Evolutionary conservation across 78 protist genomes (phyloP), one percentile per base, ranked within the genome.

Genomic region (Guillardia theta): DNA sequence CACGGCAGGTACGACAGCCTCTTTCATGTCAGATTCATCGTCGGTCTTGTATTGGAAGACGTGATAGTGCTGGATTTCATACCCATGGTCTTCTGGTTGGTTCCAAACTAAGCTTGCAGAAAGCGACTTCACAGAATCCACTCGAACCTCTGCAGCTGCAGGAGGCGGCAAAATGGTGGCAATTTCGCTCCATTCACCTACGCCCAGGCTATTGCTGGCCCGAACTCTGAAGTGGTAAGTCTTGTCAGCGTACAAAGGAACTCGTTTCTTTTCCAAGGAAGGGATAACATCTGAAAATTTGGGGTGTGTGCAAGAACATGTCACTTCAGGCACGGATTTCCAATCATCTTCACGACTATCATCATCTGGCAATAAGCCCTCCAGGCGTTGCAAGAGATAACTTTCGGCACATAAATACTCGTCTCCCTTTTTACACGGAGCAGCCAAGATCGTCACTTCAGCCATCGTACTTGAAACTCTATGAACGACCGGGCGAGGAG

Each of bases 281-380:
- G 90, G 90, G 1, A 78, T 50, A 48, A 78, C 44, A 45, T 78
- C 53, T 4, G 90, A 48, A 3, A 78, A 18, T 36, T 43, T 37
- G 48, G 90, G 90, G 90, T 78, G 90, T n/a, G 90, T 27, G 48
- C 90, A 78, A 18, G 33, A 2, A 30, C 90, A 78, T 4, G 90
- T 78, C 33, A 78, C 90, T 50, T 78, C 90, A 27, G 90, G 90
- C 18, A 78, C 90, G 24, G 90, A 78, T 36, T 43, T 37, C 90
- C 90, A 78, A 10, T 78, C 90, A n/a, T 78, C 90, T 27, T 78
- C 90, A 30, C 90, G 90, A 48, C 90, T 78, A n/a, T 78, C 48
- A 48, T 78, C 90, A n/a, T 78, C 90, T n/a, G 90, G 90, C 33
- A 78, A 27, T n/a, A 36, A 30, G 90, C 90, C 90, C 24, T 78